These are phyloP conservation scores for Metschnikowia arizonensis DNA, from an alignment of 805 yeast genomes.

Conservation along the genomic window DNA sequence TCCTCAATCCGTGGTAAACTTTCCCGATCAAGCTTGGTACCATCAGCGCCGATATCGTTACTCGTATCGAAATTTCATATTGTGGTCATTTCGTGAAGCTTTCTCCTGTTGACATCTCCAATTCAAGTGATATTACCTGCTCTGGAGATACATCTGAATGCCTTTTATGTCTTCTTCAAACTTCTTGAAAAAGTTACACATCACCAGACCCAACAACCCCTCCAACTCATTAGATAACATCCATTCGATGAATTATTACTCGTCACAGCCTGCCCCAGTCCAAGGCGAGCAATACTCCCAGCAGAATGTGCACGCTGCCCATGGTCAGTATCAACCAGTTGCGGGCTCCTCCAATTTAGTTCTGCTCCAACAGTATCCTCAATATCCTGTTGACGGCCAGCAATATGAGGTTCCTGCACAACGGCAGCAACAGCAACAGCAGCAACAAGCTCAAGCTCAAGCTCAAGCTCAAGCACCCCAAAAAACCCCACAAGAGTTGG, in stretches of 20 bases:
- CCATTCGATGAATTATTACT: conserved; percentile 15
- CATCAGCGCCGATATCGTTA: neutral
- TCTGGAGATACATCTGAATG: neutral
- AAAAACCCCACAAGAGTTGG: conserved; percentile 9
- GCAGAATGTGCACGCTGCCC: conserved; percentile 1
- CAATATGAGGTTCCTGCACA: neutral
- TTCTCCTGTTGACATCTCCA: neutral
- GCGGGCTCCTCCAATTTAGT: conserved; percentile 1
- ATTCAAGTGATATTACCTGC: neutral
- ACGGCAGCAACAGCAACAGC: conserved; percentile 6
- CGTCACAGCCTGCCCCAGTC: neutral
- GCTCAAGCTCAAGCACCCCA: conserved; percentile 3
- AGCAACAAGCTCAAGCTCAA: too few species aligned
- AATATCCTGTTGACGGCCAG: neutral
- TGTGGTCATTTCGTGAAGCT: neutral
- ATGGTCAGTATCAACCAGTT: neutral
- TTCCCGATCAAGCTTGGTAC: neutral
- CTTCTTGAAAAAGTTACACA: conserved; percentile 18
- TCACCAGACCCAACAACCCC: conserved; percentile 11
- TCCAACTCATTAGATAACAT: conserved; percentile 13
- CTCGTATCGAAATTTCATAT: too few species aligned
- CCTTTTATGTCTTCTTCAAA: conserved; percentile 15
- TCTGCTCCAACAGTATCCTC: conserved; percentile 4
- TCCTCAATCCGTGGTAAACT: neutral
- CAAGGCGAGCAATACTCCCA: conserved; percentile 7